phyloP scores from a whole-genome alignment of 352 stramenopile genomes.

The Pythium phragmiticola region DNA sequence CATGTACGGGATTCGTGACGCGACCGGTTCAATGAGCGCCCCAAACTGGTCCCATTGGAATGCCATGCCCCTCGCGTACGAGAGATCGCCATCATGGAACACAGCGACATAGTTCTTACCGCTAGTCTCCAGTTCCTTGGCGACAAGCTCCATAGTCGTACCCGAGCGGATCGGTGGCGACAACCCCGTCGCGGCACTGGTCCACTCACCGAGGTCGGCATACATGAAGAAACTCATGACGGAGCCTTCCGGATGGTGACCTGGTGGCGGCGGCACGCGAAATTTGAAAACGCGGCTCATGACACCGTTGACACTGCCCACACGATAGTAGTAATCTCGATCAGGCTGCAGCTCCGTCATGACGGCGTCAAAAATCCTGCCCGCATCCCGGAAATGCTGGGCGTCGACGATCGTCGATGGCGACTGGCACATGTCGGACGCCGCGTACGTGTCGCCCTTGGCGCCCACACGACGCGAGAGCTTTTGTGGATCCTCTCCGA shows the following conservation, averaged over 20 bases:
- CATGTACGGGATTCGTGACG: slow-evolving; percentile 69
- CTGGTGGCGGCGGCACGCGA: slow-evolving; percentile 15
- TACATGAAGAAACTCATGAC: slow-evolving; percentile 40
- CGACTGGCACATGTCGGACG: slow-evolving; percentile 30
- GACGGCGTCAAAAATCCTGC: slow-evolving; percentile 33
- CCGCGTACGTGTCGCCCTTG: slow-evolving; percentile 21
- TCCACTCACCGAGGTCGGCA: slow-evolving; percentile 43
- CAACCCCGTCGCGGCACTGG: slow-evolving; percentile 10
- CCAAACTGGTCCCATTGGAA: slow-evolving; percentile 82
- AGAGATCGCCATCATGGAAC: slow-evolving; percentile 76
- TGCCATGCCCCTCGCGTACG: slow-evolving; percentile 61
- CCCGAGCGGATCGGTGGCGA: slow-evolving; percentile 22
- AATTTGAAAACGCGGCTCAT: slow-evolving; percentile 24
- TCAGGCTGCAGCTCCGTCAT: slow-evolving; percentile 27
- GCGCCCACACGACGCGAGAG: slow-evolving; percentile 14
- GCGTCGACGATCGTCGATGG: slow-evolving; percentile 22
- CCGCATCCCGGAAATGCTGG: slow-evolving; percentile 33
- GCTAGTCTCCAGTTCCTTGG: slow-evolving; percentile 29
- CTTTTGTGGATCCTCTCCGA: background rate
- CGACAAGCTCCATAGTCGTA: slow-evolving; percentile 36
- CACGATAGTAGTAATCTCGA: slow-evolving; percentile 33
- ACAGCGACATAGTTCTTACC: slow-evolving; percentile 41
- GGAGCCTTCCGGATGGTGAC: background rate
- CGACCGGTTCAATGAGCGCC: slow-evolving; percentile 67
- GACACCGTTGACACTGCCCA: slow-evolving; percentile 31